Percentiles rank a stretch among this genome's conserved stretches.
Evolutionary conservation across 306 rosid genomes (phyloP).

Genomic region (Arachis stenosperma): DNA sequence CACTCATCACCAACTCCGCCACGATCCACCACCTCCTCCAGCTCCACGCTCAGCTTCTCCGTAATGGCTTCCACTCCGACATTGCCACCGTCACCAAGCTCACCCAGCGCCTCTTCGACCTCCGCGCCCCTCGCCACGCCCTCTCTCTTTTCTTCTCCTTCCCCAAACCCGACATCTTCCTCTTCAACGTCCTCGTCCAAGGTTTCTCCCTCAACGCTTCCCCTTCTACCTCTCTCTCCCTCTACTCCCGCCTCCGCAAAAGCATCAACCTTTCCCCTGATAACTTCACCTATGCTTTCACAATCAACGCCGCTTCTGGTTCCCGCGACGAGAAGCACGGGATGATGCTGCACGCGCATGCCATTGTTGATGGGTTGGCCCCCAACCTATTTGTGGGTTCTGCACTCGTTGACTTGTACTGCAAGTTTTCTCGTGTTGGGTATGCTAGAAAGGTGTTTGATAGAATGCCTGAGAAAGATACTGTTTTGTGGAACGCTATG

Average conservation of each 20-base stretch:
- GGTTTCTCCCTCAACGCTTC: constrained; percentile 66
- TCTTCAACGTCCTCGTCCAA: constrained; percentile 75
- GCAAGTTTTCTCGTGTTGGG: constrained; percentile 58
- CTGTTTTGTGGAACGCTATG: constrained; percentile 82
- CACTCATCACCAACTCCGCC: constrained; percentile 55
- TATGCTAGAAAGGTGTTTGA: constrained; percentile 83
- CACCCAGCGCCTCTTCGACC: constrained; percentile 77
- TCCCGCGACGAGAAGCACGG: constrained; percentile 51
- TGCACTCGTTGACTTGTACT: constrained; percentile 63
- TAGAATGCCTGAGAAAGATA: constrained; percentile 64
- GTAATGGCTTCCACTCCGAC: constrained; percentile 69
- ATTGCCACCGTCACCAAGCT: constrained; percentile 81
- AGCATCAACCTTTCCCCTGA: constrained; percentile 63
- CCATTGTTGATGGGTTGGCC: constrained; percentile 66
- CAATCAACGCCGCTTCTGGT: constrained; percentile 60
- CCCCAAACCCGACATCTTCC: constrained; percentile 79
- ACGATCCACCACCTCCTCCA: constrained; percentile 59
- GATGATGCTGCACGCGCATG: constrained; percentile 64
- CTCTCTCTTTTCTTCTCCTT: constrained; percentile 66
- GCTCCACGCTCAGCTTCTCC: constrained; percentile 77
- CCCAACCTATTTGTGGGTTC: constrained; percentile 71
- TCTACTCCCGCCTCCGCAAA: constrained; percentile 61
- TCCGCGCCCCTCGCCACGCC: constrained; percentile 66
- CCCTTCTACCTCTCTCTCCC: constrained; percentile 59
- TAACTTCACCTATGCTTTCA: constrained; percentile 66